Conservation (phyloP, 495 filamentous ascomycete genomes). For the Penicillium lividum region DNA sequence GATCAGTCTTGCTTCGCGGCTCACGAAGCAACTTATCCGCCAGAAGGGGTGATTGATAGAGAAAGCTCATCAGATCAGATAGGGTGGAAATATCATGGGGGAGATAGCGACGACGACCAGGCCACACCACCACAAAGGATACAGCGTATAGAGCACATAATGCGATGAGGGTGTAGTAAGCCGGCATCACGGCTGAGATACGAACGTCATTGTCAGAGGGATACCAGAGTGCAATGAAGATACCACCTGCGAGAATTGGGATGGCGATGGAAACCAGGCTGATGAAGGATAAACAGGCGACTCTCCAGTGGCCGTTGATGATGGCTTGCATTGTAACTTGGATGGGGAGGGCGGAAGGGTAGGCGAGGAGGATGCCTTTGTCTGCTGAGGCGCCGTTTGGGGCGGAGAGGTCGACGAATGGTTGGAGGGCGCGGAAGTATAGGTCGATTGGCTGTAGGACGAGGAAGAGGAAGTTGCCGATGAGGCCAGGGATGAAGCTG, state of each 20-base stretch:
- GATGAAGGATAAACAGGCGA: conserved; percentile 68
- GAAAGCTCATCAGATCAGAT: conserved; percentile 74
- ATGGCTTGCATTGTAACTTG: conserved; percentile 62
- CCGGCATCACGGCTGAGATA: conserved; percentile 68
- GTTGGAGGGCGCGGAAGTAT: conserved; percentile 71
- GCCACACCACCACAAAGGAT: conserved; percentile 61
- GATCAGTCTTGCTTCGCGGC: conserved; percentile 58
- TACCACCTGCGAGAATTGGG: conserved; percentile 74
- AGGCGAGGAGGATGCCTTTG: conserved; percentile 71
- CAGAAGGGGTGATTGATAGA: conserved; percentile 68
- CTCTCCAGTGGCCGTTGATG: conserved; percentile 66
- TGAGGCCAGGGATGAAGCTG: conserved; percentile 74
- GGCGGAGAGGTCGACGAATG: conserved; percentile 65
- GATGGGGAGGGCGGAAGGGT: conserved; percentile 64
- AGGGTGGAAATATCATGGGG: conserved; percentile 70
- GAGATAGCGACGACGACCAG: conserved; percentile 55
- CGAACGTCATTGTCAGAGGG: conserved; percentile 52
- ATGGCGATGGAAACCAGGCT: conserved; percentile 63
- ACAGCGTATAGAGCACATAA: conserved; percentile 69
- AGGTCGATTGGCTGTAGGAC: conserved; percentile 75
- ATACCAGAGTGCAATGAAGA: conserved; percentile 78
- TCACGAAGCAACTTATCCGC: conserved; percentile 66
- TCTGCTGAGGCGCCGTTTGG: conserved; percentile 64
- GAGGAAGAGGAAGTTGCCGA: conserved; percentile 77
- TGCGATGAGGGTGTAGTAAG: conserved; percentile 63